phyloP scores from a whole-genome alignment of 1,139 yeast genomes.

The Pichia sp. region DNA sequence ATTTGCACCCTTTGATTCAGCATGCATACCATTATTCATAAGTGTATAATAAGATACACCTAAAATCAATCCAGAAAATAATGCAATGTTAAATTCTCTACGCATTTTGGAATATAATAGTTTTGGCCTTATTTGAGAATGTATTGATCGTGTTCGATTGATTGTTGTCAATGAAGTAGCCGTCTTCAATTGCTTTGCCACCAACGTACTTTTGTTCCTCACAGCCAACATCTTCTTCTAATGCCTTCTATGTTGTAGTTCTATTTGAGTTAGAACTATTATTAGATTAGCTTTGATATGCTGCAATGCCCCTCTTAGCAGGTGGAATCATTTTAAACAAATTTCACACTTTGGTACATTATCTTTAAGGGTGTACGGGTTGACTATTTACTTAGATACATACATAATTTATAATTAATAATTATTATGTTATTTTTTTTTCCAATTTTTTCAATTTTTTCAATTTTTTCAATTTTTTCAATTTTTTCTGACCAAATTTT shows the following conservation, averaged over 20 bases:
- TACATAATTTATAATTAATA: no score
- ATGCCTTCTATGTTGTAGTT: no score
- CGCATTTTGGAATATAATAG: constrained; percentile 20
- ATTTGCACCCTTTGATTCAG: constrained; percentile 23
- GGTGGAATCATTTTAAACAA: no score
- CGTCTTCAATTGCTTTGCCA: constrained; percentile 13
- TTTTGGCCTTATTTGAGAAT: constrained; percentile 10
- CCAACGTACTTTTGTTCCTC: constrained; percentile 10
- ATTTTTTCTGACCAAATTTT: constrained; percentile 26
- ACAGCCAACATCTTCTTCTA: neutral
- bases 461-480: no score
- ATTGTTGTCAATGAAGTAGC: neutral
- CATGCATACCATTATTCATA: constrained; percentile 26
- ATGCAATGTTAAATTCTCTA: constrained; percentile 29
- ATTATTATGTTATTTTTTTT: no score
- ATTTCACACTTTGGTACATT: no score
- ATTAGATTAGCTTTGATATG: no score
- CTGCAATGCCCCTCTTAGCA: no score
- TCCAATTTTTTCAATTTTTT: no score
- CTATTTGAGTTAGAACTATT: no score
- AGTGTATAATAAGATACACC: constrained; percentile 33
- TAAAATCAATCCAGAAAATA: constrained; percentile 32
- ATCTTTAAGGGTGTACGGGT: no score
- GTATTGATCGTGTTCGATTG: constrained; percentile 4
- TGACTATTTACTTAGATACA: no score